These are phyloP conservation scores for Asterophora lycoperdoides DNA, from an alignment of 768 basidiomycete genomes.

Conservation along the genomic window DNA sequence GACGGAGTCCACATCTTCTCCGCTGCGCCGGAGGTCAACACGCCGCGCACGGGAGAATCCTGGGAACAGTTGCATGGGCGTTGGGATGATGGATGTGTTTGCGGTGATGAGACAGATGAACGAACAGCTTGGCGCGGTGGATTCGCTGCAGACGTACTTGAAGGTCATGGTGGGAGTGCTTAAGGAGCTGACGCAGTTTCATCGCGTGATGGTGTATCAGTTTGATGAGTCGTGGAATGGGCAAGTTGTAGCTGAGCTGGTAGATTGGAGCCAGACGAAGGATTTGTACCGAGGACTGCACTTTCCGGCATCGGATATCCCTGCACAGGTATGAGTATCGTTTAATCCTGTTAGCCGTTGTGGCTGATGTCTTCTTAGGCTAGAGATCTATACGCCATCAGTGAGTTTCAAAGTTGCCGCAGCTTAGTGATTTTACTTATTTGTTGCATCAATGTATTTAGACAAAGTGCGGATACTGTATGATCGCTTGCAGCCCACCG, in stretches of 20 bases:
- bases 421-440: background rate
- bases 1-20: slow-evolving; percentile 1
- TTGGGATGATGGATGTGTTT: slow-evolving; percentile 78
- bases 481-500: slow-evolving; percentile 67
- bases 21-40: slow-evolving; percentile 3
- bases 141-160: slow-evolving; percentile 63
- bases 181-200: slow-evolving; percentile 79
- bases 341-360: background rate
- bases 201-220: slow-evolving; percentile 78
- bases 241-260: slow-evolving; percentile 71
- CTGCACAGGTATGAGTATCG: slow-evolving; percentile 48
- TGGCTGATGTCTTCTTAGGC: slow-evolving; percentile 36
- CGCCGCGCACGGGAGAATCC: slow-evolving; percentile 15
- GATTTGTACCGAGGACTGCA: slow-evolving; percentile 71
- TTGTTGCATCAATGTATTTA: slow-evolving; percentile 17
- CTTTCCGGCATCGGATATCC: slow-evolving; percentile 68
- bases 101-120: slow-evolving; percentile 76
- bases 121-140: slow-evolving; percentile 67
- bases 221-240: slow-evolving; percentile 81
- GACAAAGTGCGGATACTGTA: slow-evolving; percentile 79
- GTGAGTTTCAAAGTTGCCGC: slow-evolving; percentile 31
- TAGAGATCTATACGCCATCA: slow-evolving; percentile 63
- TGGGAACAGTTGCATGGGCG: slow-evolving; percentile 21
- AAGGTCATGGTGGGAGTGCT: slow-evolving; percentile 67
- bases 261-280: slow-evolving; percentile 71